Base-by-base conservation (phyloP, 2,329 filamentous ascomycete species). In the Penicillium occitanis region DNA sequence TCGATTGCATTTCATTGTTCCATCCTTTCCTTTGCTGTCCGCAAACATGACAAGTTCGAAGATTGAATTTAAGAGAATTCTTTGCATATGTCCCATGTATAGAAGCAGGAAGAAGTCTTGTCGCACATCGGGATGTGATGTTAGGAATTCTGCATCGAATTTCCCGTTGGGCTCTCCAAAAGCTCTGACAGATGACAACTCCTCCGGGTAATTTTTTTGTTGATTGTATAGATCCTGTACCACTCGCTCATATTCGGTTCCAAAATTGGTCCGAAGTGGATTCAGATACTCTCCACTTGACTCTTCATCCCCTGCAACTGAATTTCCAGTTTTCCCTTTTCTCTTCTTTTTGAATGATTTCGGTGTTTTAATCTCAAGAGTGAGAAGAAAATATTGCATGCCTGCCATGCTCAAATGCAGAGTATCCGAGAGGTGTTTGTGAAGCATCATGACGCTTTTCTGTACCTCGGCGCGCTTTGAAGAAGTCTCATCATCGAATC, bases 41-140 rank as follows among this genome's bases (percentile, higher is more conserved):
- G 44, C 59, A 14, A 48, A 61, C 17, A 37, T 61, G 25, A 61
- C 5, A 14, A 61, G 42, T 11, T 61, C 59, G 30, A 33, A 40
- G 3, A 40, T 48, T 5, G 58, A 17, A 42, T 46, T 40, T 2
- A 60, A 25, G 13, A 60, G 25, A 33, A 46, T n/a, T 19, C 44
- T 40, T 10, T 60, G 58, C 58, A 60, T 60, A 2, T 60, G 58
- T 4, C 40, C 40, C 58, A 60, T 60, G 40, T 46, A 46, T 11
- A 60, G n/a, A 40, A 60, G 22, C 40, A 60, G 8, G 42, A 60
- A 60, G 58, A 60, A 60, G 22, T 46, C 40, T 8, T 33, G 42
- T n/a, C 58, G 58, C 25, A 60, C 28, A 8, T 46, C 28, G 11
- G 58, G 19, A 10, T 8, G 14, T 7, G 58, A 60, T 46, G 40